A percentile compares a stretch with the other conserved stretches of the same genome.
These are phyloP conservation scores for Ammopiptanthus mongolicus DNA, from an alignment of 306 rosid genomes.

Conservation along the genomic window DNA sequence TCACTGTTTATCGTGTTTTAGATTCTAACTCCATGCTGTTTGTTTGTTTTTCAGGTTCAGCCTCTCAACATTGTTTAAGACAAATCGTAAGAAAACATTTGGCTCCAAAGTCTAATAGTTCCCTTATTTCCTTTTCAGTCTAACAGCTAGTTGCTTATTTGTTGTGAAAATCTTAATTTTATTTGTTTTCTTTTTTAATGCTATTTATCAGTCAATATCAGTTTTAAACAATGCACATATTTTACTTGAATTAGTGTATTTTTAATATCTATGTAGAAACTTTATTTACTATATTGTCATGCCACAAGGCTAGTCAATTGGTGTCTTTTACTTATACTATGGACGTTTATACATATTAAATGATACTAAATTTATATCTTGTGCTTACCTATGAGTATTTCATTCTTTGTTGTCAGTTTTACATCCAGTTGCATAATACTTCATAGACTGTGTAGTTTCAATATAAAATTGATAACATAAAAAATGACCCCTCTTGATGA, in stretches of 20 bases:
- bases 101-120: slow-evolving; percentile 14
- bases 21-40: slow-evolving; percentile 31
- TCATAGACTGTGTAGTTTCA: background rate
- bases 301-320: background rate
- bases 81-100: slow-evolving; percentile 66
- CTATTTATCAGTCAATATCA: background rate
- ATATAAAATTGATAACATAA: background rate
- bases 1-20: background rate
- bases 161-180: background rate
- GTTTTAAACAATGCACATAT: background rate
- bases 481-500: slow-evolving; percentile 6
- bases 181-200: background rate
- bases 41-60: slow-evolving; percentile 81
- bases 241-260: background rate
- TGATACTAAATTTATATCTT: background rate
- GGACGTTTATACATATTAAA: background rate
- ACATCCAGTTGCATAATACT: background rate
- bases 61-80: slow-evolving; percentile 88
- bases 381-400: background rate
- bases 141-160: background rate
- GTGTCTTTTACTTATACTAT: background rate
- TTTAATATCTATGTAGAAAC: background rate
- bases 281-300: background rate
- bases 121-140: background rate
- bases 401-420: background rate